These are phyloP conservation scores for Trametes coccinea DNA, from an alignment of 768 basidiomycete species.

Conservation along the genomic window DNA sequence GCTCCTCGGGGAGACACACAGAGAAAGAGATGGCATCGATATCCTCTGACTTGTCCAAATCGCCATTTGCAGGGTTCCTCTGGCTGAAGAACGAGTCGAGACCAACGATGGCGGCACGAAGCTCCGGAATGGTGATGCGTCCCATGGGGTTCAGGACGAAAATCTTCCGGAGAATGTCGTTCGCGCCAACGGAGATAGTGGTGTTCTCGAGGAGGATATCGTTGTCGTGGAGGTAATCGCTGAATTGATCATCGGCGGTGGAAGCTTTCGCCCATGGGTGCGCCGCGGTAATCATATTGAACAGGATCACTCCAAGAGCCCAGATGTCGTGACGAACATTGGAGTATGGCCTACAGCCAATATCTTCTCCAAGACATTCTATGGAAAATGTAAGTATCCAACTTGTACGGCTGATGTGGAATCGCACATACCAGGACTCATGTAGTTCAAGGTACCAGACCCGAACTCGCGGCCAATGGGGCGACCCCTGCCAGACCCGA, in stretches of 20 bases:
- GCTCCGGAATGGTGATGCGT: constrained; percentile 60
- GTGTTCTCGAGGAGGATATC: constrained; percentile 58
- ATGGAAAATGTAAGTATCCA: not conserved
- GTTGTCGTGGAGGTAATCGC: constrained; percentile 45
- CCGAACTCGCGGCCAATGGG: constrained; percentile 22
- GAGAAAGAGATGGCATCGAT: not conserved
- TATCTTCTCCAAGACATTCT: constrained; percentile 40
- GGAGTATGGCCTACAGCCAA: constrained; percentile 49
- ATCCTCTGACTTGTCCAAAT: not conserved
- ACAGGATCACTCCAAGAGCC: constrained; percentile 79
- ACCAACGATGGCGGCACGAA: constrained; percentile 55
- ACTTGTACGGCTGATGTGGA: too few species aligned
- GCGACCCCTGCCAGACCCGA: constrained; percentile 31
- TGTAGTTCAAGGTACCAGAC: constrained; percentile 25
- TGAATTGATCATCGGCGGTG: constrained; percentile 48
- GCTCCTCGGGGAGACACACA: not conserved
- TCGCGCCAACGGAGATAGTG: constrained; percentile 48
- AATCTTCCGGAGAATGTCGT: constrained; percentile 50
- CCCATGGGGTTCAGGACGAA: constrained; percentile 64
- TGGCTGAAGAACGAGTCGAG: constrained; percentile 64
- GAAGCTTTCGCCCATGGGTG: constrained; percentile 54
- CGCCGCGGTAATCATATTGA: constrained; percentile 73
- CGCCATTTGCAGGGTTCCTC: constrained; percentile 39
- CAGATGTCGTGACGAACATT: constrained; percentile 69
- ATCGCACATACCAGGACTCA: constrained; percentile 26